These are phyloP conservation scores for Xylaria sp. DNA, from an alignment of 2,329 filamentous ascomycete genomes.

Conservation along the genomic window DNA sequence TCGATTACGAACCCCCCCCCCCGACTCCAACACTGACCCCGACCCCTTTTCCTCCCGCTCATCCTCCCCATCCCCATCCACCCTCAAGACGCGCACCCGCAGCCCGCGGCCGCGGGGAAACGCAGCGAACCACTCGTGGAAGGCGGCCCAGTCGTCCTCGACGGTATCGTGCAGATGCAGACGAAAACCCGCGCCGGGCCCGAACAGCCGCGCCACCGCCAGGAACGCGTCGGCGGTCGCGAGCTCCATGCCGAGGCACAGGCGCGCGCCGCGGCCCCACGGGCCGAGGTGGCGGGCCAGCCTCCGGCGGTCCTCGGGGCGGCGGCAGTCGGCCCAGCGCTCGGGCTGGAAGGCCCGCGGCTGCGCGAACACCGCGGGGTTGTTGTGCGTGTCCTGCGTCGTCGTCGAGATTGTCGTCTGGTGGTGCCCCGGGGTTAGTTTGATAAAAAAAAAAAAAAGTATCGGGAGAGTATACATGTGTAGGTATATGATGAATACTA, in stretches of 20 bases:
- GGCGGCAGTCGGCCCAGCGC: constrained; percentile 27
- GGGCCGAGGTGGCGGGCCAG: constrained; percentile 27
- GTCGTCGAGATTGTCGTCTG: constrained; percentile 30
- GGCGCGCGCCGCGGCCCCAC: constrained; percentile 27
- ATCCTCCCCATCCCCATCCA: background rate
- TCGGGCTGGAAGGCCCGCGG: constrained; percentile 24
- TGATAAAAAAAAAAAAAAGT: background rate
- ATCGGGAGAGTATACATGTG: too few species aligned
- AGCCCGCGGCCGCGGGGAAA: constrained; percentile 27
- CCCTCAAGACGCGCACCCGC: constrained; percentile 17
- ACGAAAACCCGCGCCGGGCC: constrained; percentile 21
- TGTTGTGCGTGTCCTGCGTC: constrained; percentile 27
- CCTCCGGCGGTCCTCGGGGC: constrained; percentile 18
- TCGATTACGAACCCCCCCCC: too few species aligned
- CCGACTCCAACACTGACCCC: background rate
- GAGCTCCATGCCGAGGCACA: constrained; percentile 30
- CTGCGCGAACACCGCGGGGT: constrained; percentile 18
- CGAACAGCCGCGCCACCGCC: constrained; percentile 29
- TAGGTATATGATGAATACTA: too few species aligned
- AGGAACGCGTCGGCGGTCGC: constrained; percentile 29
- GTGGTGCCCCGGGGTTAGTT: background rate
- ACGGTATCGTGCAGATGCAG: constrained; percentile 21
- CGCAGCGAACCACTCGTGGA: constrained; percentile 29
- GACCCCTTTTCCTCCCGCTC: too few species aligned
- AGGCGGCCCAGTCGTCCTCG: constrained; percentile 28